These are phyloP conservation scores for Lophiotrema nucula DNA, from an alignment of 495 filamentous ascomycete species.

Conservation along the genomic window DNA sequence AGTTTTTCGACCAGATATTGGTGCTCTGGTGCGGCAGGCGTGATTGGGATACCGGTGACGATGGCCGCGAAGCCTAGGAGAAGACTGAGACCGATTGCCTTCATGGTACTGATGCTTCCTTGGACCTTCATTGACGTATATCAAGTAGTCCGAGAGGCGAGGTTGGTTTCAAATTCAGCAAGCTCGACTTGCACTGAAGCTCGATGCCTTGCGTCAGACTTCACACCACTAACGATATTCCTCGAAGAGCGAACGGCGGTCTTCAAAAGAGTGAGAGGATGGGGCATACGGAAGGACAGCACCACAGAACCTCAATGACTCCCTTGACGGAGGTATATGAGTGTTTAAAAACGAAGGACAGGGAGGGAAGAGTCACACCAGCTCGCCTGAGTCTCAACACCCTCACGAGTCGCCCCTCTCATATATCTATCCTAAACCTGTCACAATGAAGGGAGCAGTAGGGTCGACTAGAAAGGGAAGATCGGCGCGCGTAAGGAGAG, in stretches of 20 bases:
- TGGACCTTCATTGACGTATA: too few relatives aligned
- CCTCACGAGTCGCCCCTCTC: background rate
- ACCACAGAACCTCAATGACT: too few relatives aligned
- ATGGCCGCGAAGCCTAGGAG: conserved; percentile 7
- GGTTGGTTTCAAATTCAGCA: background rate
- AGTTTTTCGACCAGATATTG: conserved; percentile 22
- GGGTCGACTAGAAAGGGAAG: too few relatives aligned
- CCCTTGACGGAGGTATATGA: too few relatives aligned
- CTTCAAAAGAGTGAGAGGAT: conserved; percentile 12
- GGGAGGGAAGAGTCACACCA: too few relatives aligned
- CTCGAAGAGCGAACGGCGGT: conserved; percentile 14
- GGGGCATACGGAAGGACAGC: conserved; percentile 2
- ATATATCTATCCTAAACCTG: background rate
- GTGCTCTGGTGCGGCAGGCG: conserved; percentile 20
- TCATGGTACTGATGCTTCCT: conserved; percentile 1
- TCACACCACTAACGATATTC: conserved; percentile 1
- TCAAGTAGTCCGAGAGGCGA: too few relatives aligned
- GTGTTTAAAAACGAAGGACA: too few relatives aligned
- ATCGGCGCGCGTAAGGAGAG: conserved; percentile 13
- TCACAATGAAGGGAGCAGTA: background rate
- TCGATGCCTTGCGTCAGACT: background rate
- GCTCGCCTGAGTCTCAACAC: too few relatives aligned
- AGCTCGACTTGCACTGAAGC: conserved; percentile 13
- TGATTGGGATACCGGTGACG: conserved; percentile 20
- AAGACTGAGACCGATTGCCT: background rate